Conservation (phyloP, 2,329 filamentous ascomycete genomes). For the Claviceps quebecensis region DNA sequence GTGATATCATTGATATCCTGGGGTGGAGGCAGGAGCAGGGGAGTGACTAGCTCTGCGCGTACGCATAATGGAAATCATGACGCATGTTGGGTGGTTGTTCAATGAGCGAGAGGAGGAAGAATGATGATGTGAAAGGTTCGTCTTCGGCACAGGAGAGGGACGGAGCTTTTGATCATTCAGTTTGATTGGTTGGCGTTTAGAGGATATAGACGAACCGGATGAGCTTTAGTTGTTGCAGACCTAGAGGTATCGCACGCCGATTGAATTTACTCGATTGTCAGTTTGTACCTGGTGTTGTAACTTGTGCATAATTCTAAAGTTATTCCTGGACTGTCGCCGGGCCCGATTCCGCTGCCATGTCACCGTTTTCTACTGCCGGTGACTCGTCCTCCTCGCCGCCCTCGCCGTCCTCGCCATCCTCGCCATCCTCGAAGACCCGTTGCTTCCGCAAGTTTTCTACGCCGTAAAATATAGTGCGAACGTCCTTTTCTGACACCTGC, state of each 20-base stretch:
- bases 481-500: conserved; percentile 22
- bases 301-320: not conserved
- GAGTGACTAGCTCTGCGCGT: not conserved
- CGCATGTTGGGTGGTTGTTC: conserved; percentile 5
- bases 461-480: conserved; percentile 30
- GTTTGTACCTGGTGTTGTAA: not conserved
- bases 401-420: conserved; percentile 7
- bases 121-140: conserved; percentile 4
- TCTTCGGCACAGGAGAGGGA: conserved; percentile 7
- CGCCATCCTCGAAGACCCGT: conserved; percentile 7
- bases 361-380: not conserved
- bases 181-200: conserved; percentile 23
- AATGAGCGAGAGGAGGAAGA: not conserved
- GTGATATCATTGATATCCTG: conserved; percentile 10
- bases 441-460: conserved; percentile 35
- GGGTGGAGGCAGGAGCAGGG: not conserved
- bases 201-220: conserved; percentile 25
- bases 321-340: not conserved
- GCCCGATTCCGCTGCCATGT: not conserved
- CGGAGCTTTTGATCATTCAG: conserved; percentile 15
- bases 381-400: conserved; percentile 3
- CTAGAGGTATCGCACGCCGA: conserved; percentile 8
- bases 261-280: conserved; percentile 5
- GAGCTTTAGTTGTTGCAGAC: conserved; percentile 15
- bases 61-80: conserved; percentile 5